phyloP scores from a whole-genome alignment of 129 eudicot species.

The Ambrosia artemisiifolia region DNA sequence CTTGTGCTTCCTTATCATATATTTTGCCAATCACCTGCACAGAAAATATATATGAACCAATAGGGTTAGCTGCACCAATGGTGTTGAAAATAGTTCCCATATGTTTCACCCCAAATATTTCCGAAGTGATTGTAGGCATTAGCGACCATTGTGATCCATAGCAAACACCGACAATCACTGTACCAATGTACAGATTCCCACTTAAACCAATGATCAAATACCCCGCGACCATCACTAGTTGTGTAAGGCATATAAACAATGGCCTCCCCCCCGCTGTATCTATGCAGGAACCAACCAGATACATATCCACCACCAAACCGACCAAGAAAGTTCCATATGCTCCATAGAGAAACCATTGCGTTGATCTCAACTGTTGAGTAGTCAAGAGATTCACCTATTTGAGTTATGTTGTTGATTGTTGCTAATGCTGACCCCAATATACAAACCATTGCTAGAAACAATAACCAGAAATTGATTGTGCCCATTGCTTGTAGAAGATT shows the following conservation, averaged over 20 bases:
- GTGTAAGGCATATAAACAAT: conserved; percentile 51
- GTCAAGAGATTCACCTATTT: conserved; percentile 70
- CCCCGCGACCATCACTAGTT: conserved; percentile 62
- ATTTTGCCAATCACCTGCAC: conserved; percentile 68
- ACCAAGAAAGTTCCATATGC: conserved; percentile 95
- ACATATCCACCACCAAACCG: conserved; percentile 79
- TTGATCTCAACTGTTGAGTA: conserved; percentile 48
- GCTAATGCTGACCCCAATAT: conserved; percentile 92
- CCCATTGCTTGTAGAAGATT: conserved; percentile 57
- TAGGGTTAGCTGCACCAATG: conserved; percentile 49
- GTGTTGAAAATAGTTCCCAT: conserved; percentile 93
- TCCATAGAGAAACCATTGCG: conserved; percentile 81
- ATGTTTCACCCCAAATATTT: conserved; percentile 77
- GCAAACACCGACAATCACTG: conserved; percentile 75
- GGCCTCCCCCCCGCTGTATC: conserved; percentile 70
- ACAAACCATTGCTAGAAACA: conserved; percentile 68
- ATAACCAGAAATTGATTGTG: conserved; percentile 69
- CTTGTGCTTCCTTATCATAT: conserved; percentile 57
- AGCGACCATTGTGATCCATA: conserved; percentile 91
- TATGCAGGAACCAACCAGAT: conserved; percentile 63
- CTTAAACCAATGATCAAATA: conserved; percentile 69
- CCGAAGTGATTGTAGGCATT: conserved; percentile 87
- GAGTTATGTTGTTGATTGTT: conserved; percentile 82
- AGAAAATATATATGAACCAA: conserved; percentile 57
- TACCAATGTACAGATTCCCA: conserved; percentile 70